Conservation (phyloP, 192 early-diverging fungal species). For the Backusella liffmaniae region DNA sequence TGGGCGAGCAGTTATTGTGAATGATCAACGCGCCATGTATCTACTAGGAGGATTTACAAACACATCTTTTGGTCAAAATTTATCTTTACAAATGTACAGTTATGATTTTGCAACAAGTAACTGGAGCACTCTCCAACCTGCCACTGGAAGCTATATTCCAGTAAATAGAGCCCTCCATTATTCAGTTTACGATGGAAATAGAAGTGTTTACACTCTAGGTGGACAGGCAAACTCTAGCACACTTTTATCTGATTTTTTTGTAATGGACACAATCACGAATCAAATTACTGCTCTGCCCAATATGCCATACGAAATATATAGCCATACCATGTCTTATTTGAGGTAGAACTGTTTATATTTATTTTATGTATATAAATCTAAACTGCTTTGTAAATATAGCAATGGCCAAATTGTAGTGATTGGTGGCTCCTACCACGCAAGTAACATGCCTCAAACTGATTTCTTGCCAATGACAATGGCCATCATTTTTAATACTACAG, state of each 20-base stretch:
- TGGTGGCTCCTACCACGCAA: neutral
- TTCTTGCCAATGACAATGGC: neutral
- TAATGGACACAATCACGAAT: neutral
- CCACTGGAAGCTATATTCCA: neutral
- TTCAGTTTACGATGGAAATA: neutral
- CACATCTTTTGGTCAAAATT: neutral
- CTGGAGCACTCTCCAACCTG: neutral
- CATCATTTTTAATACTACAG: neutral
- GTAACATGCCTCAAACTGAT: neutral
- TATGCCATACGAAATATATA: neutral
- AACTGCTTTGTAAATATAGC: neutral
- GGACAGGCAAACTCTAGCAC: neutral
- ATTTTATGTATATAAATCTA: neutral
- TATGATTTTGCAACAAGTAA: conserved; percentile 6
- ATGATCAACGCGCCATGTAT: neutral
- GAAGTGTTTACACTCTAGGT: neutral
- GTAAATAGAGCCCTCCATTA: neutral
- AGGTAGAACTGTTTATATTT: neutral
- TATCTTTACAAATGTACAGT: neutral
- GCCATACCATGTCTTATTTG: neutral
- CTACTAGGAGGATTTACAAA: neutral
- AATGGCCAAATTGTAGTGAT: neutral
- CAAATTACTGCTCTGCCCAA: neutral
- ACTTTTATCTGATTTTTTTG: neutral
- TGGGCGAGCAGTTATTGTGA: neutral